phyloP scores from a whole-genome alignment of 768 basidiomycete genomes.

The Tubosaeta sp. region DNA sequence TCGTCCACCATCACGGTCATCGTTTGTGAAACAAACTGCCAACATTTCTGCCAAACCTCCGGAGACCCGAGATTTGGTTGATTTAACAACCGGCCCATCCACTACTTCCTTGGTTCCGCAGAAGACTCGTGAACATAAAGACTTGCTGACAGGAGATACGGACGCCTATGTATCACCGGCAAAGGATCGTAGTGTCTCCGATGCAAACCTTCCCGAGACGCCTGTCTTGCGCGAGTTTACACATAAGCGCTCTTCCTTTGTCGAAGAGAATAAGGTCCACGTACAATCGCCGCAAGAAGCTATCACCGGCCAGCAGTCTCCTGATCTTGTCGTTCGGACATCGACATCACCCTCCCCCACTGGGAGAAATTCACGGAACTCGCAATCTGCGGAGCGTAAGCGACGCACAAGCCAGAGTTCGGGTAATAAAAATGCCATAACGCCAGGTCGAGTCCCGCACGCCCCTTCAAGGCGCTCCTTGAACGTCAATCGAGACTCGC shows the following conservation, averaged over 20 bases:
- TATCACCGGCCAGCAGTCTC: conserved; percentile 23
- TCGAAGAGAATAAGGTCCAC: conserved; percentile 41
- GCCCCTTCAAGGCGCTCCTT: conserved; percentile 3
- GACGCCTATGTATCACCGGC: conserved; percentile 28
- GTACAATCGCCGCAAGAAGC: conserved; percentile 32
- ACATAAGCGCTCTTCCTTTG: conserved; percentile 66
- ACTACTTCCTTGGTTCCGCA: conserved; percentile 9
- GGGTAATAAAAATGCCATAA: conserved; percentile 7
- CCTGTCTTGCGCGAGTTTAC: conserved; percentile 66
- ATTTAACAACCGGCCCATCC: conserved; percentile 11
- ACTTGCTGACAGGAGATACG: conserved; percentile 76
- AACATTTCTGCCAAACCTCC: conserved; percentile 43
- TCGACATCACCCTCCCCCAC: conserved; percentile 19
- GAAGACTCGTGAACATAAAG: conserved; percentile 37
- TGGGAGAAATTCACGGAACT: conserved; percentile 20
- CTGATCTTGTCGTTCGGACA: background rate
- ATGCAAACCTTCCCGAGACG: conserved; percentile 25
- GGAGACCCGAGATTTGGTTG: conserved; percentile 16
- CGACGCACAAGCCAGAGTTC: conserved; percentile 6
- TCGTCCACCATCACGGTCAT: conserved; percentile 35
- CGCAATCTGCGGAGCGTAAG: conserved; percentile 35
- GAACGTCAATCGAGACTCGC: conserved; percentile 9
- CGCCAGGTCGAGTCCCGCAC: conserved; percentile 3
- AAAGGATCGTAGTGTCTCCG: conserved; percentile 15
- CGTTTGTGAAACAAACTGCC: conserved; percentile 47